These are phyloP conservation scores for Lathyrus sativus DNA, from an alignment of 306 rosid genomes.

Conservation along the genomic window DNA sequence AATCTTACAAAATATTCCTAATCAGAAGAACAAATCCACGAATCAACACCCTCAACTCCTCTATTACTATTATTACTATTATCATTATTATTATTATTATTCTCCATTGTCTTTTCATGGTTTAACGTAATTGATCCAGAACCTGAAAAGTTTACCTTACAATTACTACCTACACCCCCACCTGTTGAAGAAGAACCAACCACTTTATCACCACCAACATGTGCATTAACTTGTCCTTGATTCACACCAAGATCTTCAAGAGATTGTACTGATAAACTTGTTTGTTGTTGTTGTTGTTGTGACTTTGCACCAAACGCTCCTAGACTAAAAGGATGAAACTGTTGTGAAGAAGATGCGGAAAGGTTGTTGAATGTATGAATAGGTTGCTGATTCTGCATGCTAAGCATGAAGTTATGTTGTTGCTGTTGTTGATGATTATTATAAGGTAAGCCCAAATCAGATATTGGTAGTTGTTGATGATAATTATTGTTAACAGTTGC, in stretches of 20 bases:
- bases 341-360: conserved; percentile 27
- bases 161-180: conserved; percentile 32
- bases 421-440: conserved; percentile 4
- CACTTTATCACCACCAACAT: conserved; percentile 27
- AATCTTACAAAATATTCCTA: conserved; percentile 35
- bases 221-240: conserved; percentile 36
- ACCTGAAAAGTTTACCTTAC: conserved; percentile 49
- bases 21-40: conserved; percentile 80
- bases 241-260: conserved; percentile 46
- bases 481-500: conserved; percentile 32
- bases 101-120: conserved; percentile 44
- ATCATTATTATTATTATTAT: background rate
- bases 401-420: conserved; percentile 43
- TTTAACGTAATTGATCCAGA: conserved; percentile 49
- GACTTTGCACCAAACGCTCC: conserved; percentile 43
- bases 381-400: conserved; percentile 51
- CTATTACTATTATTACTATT: background rate
- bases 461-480: conserved; percentile 42
- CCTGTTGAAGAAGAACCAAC: conserved; percentile 7
- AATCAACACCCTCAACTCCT: conserved; percentile 45
- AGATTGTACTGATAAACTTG: conserved; percentile 37
- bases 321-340: conserved; percentile 34
- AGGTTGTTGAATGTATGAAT: conserved; percentile 52
- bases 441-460: conserved; percentile 40
- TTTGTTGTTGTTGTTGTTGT: background rate